Conservation (phyloP, 306 rosid genomes). For the Cicer yamashitae region DNA sequence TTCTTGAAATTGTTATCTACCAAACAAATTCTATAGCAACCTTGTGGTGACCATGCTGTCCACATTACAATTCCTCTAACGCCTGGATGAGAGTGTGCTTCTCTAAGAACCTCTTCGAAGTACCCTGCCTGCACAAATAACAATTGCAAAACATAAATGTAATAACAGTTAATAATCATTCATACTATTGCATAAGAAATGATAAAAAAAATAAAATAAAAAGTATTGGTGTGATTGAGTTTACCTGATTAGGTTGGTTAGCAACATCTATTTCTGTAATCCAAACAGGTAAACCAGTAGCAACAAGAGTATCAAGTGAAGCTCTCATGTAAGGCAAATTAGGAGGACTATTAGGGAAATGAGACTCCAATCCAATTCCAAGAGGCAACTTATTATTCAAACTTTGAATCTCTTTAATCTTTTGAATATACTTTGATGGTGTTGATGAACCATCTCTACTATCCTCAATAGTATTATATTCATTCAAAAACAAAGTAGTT, state of each 20-base stretch:
- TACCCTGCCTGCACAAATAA: conserved; percentile 47
- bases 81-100: conserved; percentile 63
- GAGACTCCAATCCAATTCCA: conserved; percentile 76
- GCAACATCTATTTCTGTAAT: conserved; percentile 73
- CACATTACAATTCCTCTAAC: conserved; percentile 70
- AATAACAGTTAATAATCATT: too few relatives aligned
- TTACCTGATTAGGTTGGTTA: conserved; percentile 60
- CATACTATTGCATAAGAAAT: too few relatives aligned
- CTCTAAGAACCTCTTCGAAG: conserved; percentile 70
- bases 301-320: conserved; percentile 68
- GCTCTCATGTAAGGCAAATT: conserved; percentile 71
- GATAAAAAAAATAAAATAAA: too few relatives aligned
- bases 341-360: conserved; percentile 54
- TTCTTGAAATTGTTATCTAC: conserved; percentile 68
- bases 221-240: neutral
- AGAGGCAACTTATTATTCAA: conserved; percentile 36
- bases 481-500: conserved; percentile 68
- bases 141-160: neutral
- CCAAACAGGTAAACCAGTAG: conserved; percentile 71
- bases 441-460: conserved; percentile 42
- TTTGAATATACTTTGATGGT: conserved; percentile 61
- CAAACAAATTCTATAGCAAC: conserved; percentile 65
- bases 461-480: conserved; percentile 71
- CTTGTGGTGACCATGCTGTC: conserved; percentile 58
- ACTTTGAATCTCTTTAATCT: conserved; percentile 51